Evolutionary conservation across 2,329 filamentous ascomycete genomes (phyloP).

Genomic region (Xylariaceae sp.): DNA sequence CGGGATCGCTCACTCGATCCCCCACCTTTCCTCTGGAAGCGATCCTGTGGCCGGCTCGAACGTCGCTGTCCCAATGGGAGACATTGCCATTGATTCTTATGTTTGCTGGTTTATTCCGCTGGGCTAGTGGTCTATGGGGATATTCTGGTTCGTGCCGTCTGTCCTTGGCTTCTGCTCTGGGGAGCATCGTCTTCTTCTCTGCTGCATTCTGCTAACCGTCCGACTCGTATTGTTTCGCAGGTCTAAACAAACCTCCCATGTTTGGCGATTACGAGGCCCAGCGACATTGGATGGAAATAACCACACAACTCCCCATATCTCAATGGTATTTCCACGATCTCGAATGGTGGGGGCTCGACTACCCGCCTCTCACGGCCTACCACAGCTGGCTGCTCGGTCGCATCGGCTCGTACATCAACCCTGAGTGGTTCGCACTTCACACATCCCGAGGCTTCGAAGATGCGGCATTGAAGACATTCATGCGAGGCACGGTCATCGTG

Average conservation of each 20-base stretch:
- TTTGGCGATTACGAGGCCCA: constrained; percentile 98
- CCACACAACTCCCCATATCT: constrained; percentile 78
- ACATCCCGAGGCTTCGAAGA: constrained; percentile 78
- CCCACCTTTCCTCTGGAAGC: constrained; percentile 86
- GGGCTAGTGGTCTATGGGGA: constrained; percentile 88
- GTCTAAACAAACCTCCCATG: constrained; percentile 78
- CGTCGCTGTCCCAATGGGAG: constrained; percentile 84
- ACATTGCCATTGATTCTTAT: constrained; percentile 83
- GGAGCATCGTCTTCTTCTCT: background rate
- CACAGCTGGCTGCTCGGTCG: constrained; percentile 94
- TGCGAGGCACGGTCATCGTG: constrained; percentile 85
- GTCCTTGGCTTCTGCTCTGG: background rate
- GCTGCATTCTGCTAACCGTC: constrained; percentile 12
- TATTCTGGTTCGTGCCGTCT: constrained; percentile 66
- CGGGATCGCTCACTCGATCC: constrained; percentile 45
- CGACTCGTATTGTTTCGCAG: constrained; percentile 37
- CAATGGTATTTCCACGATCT: constrained; percentile 98
- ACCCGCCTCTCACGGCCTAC: constrained; percentile 94
- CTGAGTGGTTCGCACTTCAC: constrained; percentile 81
- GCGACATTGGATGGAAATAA: constrained; percentile 98
- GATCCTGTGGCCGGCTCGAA: constrained; percentile 89
- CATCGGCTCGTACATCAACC: constrained; percentile 73
- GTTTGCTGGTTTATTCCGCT: constrained; percentile 84
- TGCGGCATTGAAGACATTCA: constrained; percentile 79
- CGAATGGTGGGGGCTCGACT: constrained; percentile 96